These are phyloP conservation scores for Cladophialophora immunda DNA, from an alignment of 2,329 filamentous ascomycete species.

Conservation along the genomic window DNA sequence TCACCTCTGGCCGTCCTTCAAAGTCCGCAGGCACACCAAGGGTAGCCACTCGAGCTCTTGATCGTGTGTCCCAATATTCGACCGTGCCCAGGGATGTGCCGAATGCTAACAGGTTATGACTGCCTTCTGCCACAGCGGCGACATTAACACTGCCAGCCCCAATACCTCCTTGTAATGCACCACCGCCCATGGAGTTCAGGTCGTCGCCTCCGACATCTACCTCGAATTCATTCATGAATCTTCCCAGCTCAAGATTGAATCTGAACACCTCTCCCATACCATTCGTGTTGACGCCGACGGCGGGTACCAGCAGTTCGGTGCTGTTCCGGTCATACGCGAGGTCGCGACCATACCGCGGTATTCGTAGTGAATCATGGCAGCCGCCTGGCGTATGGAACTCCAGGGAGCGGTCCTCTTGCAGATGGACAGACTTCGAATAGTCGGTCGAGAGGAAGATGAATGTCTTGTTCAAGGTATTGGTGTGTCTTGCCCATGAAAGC, in stretches of 20 bases:
- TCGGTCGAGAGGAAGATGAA: conserved; percentile 89
- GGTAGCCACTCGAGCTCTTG: conserved; percentile 80
- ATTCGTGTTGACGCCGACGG: conserved; percentile 85
- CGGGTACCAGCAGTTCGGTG: conserved; percentile 84
- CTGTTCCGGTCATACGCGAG: conserved; percentile 82
- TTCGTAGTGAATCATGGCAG: conserved; percentile 85
- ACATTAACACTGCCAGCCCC: conserved; percentile 86
- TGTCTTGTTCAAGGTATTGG: conserved; percentile 87
- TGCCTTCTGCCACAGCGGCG: conserved; percentile 84
- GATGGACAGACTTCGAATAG: conserved; percentile 91
- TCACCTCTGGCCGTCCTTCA: conserved; percentile 69
- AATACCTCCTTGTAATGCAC: conserved; percentile 85
- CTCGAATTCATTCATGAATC: conserved; percentile 94
- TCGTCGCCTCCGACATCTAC: conserved; percentile 90
- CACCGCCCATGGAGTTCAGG: conserved; percentile 68
- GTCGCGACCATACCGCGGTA: conserved; percentile 92
- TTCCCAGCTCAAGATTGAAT: conserved; percentile 87
- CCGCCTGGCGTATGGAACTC: conserved; percentile 93
- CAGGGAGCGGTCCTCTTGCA: conserved; percentile 88
- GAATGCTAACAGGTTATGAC: conserved; percentile 90
- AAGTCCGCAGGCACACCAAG: conserved; percentile 65
- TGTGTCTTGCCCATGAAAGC: conserved; percentile 92
- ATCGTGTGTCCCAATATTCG: conserved; percentile 94
- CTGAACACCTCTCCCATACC: conserved; percentile 92
- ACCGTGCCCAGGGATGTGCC: conserved; percentile 95